phyloP scores from a whole-genome alignment of 176 grass and related monocot species.

The Lolium rigidum region DNA sequence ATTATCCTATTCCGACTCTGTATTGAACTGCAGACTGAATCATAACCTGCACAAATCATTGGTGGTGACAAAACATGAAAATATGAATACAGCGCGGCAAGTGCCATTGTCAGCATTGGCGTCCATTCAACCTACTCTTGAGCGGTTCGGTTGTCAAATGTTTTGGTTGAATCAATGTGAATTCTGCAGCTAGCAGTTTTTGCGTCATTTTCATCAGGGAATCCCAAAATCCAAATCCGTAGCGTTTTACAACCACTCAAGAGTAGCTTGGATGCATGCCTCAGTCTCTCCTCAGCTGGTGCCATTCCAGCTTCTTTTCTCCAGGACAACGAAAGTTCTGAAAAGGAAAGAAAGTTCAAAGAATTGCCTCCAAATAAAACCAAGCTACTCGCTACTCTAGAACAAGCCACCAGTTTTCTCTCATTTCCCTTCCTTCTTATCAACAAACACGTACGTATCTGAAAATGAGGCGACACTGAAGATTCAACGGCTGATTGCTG shows the following conservation, averaged over 20 bases:
- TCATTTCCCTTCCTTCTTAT: conserved; percentile 31
- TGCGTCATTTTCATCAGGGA: conserved; percentile 3
- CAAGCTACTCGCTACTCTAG: conserved; percentile 19
- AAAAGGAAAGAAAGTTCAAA: conserved; percentile 48
- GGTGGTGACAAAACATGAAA: not conserved
- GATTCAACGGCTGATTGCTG: conserved; percentile 35
- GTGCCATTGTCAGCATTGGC: not conserved
- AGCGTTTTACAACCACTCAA: conserved; percentile 37
- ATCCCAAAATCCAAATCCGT: conserved; percentile 26
- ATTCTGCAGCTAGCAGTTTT: not conserved
- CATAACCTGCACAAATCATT: conserved; percentile 24
- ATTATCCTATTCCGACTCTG: not conserved
- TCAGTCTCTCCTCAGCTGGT: conserved; percentile 28
- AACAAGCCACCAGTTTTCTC: conserved; percentile 42
- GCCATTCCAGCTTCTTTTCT: not conserved
- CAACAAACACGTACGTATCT: conserved; percentile 14
- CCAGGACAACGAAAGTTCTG: conserved; percentile 42
- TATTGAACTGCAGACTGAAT: not conserved
- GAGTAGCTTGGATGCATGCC: conserved; percentile 38
- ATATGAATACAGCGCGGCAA: conserved; percentile 13
- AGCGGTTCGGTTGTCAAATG: not conserved
- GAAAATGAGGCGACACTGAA: conserved; percentile 40
- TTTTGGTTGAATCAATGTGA: not conserved
- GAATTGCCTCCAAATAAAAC: conserved; percentile 29
- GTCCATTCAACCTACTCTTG: not conserved